Base-by-base conservation (phyloP, 805 yeast genomes). In the Spathaspora passalidarum region DNA sequence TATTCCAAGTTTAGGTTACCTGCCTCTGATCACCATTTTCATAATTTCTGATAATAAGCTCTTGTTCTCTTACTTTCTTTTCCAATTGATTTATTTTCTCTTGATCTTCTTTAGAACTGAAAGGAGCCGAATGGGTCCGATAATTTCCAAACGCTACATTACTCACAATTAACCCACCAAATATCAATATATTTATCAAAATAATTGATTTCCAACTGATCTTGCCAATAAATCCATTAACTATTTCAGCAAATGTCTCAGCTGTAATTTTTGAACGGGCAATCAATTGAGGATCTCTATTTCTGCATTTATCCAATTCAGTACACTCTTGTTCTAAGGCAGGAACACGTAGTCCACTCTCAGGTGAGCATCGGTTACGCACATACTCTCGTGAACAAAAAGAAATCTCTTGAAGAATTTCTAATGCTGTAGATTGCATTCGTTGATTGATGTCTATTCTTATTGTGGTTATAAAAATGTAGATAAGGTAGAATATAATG, bases 221-320 rank as follows among this genome's bases (percentile, higher is more conserved):
- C 2, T 88, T 85, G 47, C 75, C 79, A 18, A 87, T 65, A 56
- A 88, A 88, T 1, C 90, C 81, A 63, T 89, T 86, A 38, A 89
- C 69, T 6, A 88, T 86, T 50, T 86, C 92, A 1, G 95, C 96
- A 54, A 88, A 75, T 0, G 92, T 84, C 59, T 84, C 90, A 0
- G 95, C 95, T 40, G 90, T 82, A 45, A 89, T 76, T 49, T 75
- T 75, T 1, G 92, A 86, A 41, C 81, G 76, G 3, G 88, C 91
- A 10, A 83, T 75, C 61, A 45, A 66, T 54, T 78, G 75, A 8
- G 96, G 91, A 51, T 88, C 92, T 41, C 82, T 68, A 54, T 82
- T 80, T 90, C 88, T 88, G 62, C 99, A 94, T 47, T 75, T 76
- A 49, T 80, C 84, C 94, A 96, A 88, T 29, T 72, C 73, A 29